Conservation (phyloP, 257 asterid genomes). For the Paraleonurus japonicus region DNA sequence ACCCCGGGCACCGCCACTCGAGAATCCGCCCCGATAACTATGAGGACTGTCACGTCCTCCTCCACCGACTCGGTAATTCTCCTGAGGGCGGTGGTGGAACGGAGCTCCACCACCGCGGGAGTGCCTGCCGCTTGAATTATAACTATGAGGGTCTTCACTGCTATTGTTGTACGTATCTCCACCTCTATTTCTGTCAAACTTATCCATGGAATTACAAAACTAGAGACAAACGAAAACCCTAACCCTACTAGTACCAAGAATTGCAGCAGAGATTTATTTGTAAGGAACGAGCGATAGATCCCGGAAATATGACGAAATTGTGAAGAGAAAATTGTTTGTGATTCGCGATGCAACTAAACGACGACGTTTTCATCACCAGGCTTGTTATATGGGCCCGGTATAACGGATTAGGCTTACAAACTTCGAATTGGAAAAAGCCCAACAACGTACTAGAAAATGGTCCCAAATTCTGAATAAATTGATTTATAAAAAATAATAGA, state of each 20-base stretch:
- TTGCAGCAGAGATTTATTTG: conserved; percentile 11
- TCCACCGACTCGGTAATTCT: conserved; percentile 35
- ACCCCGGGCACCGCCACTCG: conserved; percentile 29
- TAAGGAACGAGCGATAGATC: neutral
- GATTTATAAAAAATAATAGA: no score
- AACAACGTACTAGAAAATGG: neutral
- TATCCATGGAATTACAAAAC: conserved; percentile 41
- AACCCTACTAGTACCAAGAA: conserved; percentile 6
- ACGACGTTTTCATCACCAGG: neutral
- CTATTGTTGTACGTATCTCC: conserved; percentile 39
- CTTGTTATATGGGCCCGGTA: neutral
- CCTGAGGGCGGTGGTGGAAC: conserved; percentile 32
- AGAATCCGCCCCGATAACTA: conserved; percentile 31
- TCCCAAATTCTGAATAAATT: neutral
- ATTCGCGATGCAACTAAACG: neutral
- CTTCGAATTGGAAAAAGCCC: neutral
- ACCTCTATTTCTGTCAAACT: conserved; percentile 46
- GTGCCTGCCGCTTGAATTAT: conserved; percentile 32
- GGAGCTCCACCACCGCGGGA: conserved; percentile 39
- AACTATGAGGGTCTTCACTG: conserved; percentile 32
- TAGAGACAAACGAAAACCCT: conserved; percentile 28
- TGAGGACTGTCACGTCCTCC: conserved; percentile 36
- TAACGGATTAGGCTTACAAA: neutral
- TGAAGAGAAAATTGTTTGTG: neutral
- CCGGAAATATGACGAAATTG: neutral